phyloP scores from a whole-genome alignment of 1,139 yeast genomes.

The Candida gigantensis region DNA sequence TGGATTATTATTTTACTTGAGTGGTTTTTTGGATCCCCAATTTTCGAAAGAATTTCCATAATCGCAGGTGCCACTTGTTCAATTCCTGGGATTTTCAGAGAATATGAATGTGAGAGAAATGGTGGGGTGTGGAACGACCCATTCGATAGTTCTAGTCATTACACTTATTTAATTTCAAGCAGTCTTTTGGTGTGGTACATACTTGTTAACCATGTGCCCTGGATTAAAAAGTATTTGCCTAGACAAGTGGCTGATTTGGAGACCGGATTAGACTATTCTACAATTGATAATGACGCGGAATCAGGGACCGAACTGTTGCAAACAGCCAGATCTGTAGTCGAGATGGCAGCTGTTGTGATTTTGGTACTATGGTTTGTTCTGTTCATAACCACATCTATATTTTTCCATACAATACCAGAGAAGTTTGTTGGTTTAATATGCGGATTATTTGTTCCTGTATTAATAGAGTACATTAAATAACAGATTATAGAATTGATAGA shows the following conservation, averaged over 20 bases:
- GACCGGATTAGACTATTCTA: constrained; percentile 1
- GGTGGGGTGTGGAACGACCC: constrained; percentile 55
- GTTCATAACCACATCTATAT: constrained; percentile 54
- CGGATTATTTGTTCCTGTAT: constrained; percentile 45
- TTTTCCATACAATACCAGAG: constrained; percentile 63
- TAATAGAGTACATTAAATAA: constrained; percentile 10
- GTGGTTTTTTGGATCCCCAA: constrained; percentile 51
- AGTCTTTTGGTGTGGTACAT: constrained; percentile 47
- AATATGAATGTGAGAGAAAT: constrained; percentile 15
- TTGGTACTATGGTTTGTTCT: constrained; percentile 44
- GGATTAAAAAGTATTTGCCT: constrained; percentile 14
- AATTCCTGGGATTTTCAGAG: constrained; percentile 5
- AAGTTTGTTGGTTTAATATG: constrained; percentile 52
- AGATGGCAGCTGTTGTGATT: constrained; percentile 14
- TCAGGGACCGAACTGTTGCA: not conserved
- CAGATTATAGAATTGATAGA: not conserved
- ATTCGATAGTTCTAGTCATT: constrained; percentile 67
- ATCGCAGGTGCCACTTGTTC: constrained; percentile 45
- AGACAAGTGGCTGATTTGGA: constrained; percentile 8
- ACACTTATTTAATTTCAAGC: constrained; percentile 51
- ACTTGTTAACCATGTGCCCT: constrained; percentile 14
- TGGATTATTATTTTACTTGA: constrained; percentile 16
- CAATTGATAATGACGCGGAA: not conserved
- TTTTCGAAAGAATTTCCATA: constrained; percentile 44
- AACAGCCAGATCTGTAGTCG: constrained; percentile 1